Evolutionary conservation across 805 yeast genomes (phyloP).

Genomic region (Ogataea henricii): DNA sequence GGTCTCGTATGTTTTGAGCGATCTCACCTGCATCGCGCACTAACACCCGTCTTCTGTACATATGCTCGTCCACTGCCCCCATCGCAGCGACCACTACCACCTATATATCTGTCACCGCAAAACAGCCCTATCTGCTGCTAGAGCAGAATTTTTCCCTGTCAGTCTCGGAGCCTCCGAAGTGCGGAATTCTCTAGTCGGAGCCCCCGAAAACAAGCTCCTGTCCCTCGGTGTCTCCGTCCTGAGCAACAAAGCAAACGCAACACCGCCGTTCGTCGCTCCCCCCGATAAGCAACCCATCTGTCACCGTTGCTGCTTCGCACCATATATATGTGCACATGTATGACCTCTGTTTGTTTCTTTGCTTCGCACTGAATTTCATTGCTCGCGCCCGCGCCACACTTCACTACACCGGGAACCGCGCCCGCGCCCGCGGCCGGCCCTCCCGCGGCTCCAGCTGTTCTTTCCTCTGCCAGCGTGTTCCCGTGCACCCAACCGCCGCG

Average conservation of each 20-base stretch:
- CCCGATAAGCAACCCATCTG: neutral
- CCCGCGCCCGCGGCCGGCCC: too few relatives aligned
- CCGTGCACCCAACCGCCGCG: neutral
- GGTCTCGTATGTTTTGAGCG: conserved; percentile 27
- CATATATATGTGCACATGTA: too few relatives aligned
- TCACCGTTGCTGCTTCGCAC: neutral
- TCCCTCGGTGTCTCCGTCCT: neutral
- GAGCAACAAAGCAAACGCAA: neutral
- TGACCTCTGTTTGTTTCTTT: too few relatives aligned
- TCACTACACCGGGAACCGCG: too few relatives aligned
- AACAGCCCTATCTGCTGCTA: too few relatives aligned
- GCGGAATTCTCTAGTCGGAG: conserved; percentile 1
- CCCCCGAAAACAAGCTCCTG: neutral
- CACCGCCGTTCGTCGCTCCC: neutral
- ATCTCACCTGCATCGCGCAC: conserved; percentile 5
- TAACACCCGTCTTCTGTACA: neutral
- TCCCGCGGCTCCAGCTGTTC: too few relatives aligned
- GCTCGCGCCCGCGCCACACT: too few relatives aligned
- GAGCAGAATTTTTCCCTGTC: neutral
- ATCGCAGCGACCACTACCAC: too few relatives aligned
- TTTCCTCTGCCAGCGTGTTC: neutral
- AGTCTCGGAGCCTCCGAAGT: conserved; percentile 6
- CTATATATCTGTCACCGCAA: neutral
- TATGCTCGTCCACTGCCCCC: neutral
- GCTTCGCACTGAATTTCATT: too few relatives aligned